Conservation (phyloP, 2,329 filamentous ascomycete species). For the Capronia coronata region DNA sequence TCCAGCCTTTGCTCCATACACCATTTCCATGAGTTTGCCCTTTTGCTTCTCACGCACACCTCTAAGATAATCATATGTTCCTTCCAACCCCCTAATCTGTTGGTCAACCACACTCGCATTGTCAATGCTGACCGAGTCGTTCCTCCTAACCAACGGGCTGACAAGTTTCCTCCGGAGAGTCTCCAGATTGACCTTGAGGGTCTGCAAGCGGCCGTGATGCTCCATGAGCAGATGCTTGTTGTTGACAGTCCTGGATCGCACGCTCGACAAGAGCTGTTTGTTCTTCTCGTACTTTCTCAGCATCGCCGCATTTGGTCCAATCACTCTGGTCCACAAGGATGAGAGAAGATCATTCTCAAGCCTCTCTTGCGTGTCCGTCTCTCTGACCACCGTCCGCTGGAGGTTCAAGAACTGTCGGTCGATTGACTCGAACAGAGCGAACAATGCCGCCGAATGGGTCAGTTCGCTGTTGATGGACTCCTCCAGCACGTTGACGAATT, state of each 20-base stretch:
- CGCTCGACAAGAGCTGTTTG: conserved; percentile 66
- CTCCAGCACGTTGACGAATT: conserved; percentile 80
- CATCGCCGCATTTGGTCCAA: conserved; percentile 66
- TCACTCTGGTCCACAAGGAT: conserved; percentile 76
- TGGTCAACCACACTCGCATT: conserved; percentile 66
- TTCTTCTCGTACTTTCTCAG: conserved; percentile 93
- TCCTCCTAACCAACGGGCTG: conserved; percentile 69
- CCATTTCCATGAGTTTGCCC: conserved; percentile 70
- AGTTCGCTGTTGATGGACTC: conserved; percentile 82
- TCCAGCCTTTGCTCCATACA: conserved; percentile 52
- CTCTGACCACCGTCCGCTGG: conserved; percentile 75
- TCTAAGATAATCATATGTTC: conserved; percentile 71
- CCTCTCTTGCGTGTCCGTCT: conserved; percentile 73
- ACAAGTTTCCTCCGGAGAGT: conserved; percentile 76
- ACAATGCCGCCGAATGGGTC: conserved; percentile 70
- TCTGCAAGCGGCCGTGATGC: conserved; percentile 76
- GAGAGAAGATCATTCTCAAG: conserved; percentile 74
- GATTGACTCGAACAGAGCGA: conserved; percentile 84
- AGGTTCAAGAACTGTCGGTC: conserved; percentile 87
- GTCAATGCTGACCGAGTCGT: conserved; percentile 42
- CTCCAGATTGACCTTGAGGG: conserved; percentile 80
- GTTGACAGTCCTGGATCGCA: conserved; percentile 73
- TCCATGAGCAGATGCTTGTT: conserved; percentile 84
- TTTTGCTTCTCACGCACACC: conserved; percentile 72
- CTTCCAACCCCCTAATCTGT: conserved; percentile 75